Evolutionary conservation across 306 rosid species (phyloP), one percentile per base, ranked within the genome.

Genomic region (Lupinus albus): DNA sequence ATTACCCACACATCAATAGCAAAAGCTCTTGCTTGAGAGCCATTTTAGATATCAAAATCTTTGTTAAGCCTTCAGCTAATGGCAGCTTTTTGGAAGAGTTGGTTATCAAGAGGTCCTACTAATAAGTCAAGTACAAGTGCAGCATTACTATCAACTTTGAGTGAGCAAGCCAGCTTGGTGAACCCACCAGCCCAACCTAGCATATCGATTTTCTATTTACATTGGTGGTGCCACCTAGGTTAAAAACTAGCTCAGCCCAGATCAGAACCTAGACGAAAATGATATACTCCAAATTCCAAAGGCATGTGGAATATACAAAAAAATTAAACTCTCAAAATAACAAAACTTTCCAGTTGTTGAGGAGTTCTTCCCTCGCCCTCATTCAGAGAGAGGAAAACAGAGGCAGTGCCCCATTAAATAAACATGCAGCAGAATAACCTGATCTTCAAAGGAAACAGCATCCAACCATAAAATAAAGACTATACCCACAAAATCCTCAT

Each of bases 401-500:
- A 28, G 4, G 28, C 45, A 14, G 62, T n/a, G 20, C 7, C 11
- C 38, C 71, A 62, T 41, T 63, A 62, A 62, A 36, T 30, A 49
- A 67, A 13, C 6, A 68, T 25, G 44, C 47, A 49, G 32, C 48
- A 32, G 15, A 13, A 25, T 48, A 18, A 68, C 17, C 14, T 7
- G 32, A n/a, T 41, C 46, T 13, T 33, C 4, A 52, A 68, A 60
- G 44, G 21, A 18, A 66, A 14, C 55, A 35, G 35, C 56, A 76
- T 44, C 44, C 50, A 68, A 52, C 14, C 46, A 59, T 30, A 51
- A 49, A 25, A 59, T 30, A 51, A 49, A 25, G 41, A 47, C 73
- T 11, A 12, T 55, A 55, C 60, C 35, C 64, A 72, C 42, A 57
- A 64, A 78, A 57, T 49, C 21, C 51, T 32, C 53, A 39, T 47